Percentiles rank a stretch among this genome's conserved stretches.
These are phyloP conservation scores for Striga hermonthica DNA, from an alignment of 305 asterid genomes.

Conservation along the genomic window DNA sequence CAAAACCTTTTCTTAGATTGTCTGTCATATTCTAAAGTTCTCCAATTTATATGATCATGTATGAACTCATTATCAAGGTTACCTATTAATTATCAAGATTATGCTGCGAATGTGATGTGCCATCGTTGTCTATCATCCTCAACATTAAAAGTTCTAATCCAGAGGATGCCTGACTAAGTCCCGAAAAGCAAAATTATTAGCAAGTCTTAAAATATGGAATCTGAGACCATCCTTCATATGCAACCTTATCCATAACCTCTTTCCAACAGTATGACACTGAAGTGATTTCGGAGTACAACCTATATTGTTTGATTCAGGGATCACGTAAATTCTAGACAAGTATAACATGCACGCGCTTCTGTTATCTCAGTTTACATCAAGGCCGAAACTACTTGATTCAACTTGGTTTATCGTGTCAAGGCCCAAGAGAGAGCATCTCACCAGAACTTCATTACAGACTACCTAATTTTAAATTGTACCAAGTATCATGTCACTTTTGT, in stretches of 20 bases:
- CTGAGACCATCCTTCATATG: not conserved
- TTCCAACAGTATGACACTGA: not conserved
- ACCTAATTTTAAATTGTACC: too few relatives aligned
- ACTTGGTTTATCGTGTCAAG: not conserved
- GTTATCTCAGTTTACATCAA: not conserved
- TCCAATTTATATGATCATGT: not conserved
- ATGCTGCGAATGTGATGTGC: not conserved
- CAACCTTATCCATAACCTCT: not conserved
- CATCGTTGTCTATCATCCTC: not conserved
- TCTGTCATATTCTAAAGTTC: not conserved
- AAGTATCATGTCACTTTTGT: too few relatives aligned
- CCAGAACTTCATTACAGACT: not conserved
- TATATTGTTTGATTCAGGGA: too few relatives aligned
- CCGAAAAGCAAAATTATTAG: not conserved
- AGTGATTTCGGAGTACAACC: too few relatives aligned
- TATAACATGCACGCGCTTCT: not conserved
- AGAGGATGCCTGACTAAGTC: not conserved
- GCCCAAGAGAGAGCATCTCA: not conserved
- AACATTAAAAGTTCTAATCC: not conserved
- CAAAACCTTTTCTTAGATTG: not conserved
- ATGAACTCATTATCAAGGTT: not conserved
- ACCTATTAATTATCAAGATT: not conserved
- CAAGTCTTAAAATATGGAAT: not conserved
- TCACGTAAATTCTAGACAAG: not conserved
- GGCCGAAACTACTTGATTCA: not conserved